Evolutionary conservation across 805 yeast genomes (phyloP), one percentile per base, ranked within the genome.

Genomic region (Candida dendrica): DNA sequence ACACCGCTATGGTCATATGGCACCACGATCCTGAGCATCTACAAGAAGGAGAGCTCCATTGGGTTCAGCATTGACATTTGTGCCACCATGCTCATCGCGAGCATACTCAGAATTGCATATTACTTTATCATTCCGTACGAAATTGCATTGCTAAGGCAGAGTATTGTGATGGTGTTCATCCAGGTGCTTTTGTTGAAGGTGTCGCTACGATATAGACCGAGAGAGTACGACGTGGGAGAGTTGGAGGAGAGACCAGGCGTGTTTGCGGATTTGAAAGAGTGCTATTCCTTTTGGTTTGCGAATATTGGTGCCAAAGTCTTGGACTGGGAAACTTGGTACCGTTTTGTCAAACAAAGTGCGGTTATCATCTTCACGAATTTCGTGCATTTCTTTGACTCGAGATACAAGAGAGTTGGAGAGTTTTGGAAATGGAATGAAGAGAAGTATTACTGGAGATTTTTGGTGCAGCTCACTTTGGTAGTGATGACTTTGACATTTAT

Each of bases 51-150:
- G 56, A 73, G 89, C 1, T 75, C 91, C 1, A 68, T 75, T 18
- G 97, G 96, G 18, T 88, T 89, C 56, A 84, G 95, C 5, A 68
- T 88, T n/a, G 97, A 90, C 61, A 85, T 90, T 10, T 90, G 96
- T 63, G 90, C 88, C 6, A 86, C 95, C 6, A 88, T 90, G 95
- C 59, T 89, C 47, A 69, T 87, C 48, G 81, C 95, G 1, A 75
- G 88, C 34, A 75, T 79, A 5, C 63, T 88, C 37, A 69, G 95
- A 49, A 80, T 89, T 22, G 77, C 79, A 42, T 89, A 86, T 65
- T 90, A 83, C 65, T 60, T 83, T 47, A 80, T 86, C 39, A 75
- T 81, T 37, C 95, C 95, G 0, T 89, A 81, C 57, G 96, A 89
- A 58, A 60, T 75, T n/a, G 76, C 95, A 2, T 62, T 89, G 34